Evolutionary conservation across 306 rosid species (phyloP).

Genomic region (Chamaecrista fasciculata): DNA sequence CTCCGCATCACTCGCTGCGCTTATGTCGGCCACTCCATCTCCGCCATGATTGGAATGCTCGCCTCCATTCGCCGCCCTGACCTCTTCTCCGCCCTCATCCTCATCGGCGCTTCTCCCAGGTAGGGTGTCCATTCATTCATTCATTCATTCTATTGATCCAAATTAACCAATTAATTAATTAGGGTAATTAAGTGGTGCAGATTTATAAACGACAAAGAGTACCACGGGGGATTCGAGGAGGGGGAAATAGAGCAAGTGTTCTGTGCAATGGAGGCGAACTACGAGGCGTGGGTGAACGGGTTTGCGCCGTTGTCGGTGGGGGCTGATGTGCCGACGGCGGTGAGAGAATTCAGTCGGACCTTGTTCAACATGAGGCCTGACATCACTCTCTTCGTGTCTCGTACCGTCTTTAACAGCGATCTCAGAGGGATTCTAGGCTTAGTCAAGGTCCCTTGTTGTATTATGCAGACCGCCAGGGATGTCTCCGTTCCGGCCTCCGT

Average conservation of each 20-base stretch:
- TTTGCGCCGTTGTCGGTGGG: constrained; percentile 82
- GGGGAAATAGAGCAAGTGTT: constrained; percentile 62
- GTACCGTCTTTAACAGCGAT: constrained; percentile 75
- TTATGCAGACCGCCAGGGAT: constrained; percentile 78
- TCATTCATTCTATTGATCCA: no score
- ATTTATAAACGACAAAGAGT: constrained; percentile 77
- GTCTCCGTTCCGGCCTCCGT: constrained; percentile 75
- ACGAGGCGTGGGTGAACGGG: constrained; percentile 82
- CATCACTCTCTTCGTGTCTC: constrained; percentile 68
- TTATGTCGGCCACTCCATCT: constrained; percentile 93
- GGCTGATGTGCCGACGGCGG: constrained; percentile 83
- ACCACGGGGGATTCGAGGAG: constrained; percentile 85
- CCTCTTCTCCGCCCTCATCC: constrained; percentile 83
- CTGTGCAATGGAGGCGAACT: constrained; percentile 77
- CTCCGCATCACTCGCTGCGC: constrained; percentile 63
- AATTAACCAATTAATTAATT: no score
- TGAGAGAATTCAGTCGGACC: constrained; percentile 76
- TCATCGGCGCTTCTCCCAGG: constrained; percentile 97
- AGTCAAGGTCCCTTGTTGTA: constrained; percentile 73
- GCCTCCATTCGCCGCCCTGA: constrained; percentile 91
- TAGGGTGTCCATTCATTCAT: no score
- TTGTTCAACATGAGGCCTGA: constrained; percentile 95
- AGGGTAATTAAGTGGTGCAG: no score
- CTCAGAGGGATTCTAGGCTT: constrained; percentile 73
- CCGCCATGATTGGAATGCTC: constrained; percentile 93